Evolutionary conservation across 1,284 basidiomycete species (phyloP).

Genomic region (Agaricales sp.): DNA sequence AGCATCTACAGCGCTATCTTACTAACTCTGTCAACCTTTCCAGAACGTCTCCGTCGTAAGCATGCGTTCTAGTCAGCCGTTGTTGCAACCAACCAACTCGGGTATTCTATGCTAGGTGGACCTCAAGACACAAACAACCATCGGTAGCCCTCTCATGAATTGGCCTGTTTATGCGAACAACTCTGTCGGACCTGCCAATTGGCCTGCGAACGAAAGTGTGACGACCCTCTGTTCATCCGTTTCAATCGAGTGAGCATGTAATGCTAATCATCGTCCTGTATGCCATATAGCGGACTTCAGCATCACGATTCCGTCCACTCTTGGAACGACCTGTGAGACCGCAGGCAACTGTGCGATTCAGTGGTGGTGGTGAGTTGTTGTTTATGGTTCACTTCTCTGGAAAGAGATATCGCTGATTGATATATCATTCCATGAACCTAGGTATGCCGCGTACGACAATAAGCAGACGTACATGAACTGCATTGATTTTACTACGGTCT

Average conservation of each 20-base stretch:
- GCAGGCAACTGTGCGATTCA: constrained; percentile 25
- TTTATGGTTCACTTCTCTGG: neutral
- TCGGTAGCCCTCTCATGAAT: constrained; percentile 22
- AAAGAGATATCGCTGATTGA: too few species aligned
- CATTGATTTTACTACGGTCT: constrained; percentile 15
- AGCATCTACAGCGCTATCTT: too few species aligned
- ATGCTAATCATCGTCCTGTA: neutral
- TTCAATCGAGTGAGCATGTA: neutral
- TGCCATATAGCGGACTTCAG: constrained; percentile 21
- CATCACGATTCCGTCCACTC: constrained; percentile 23
- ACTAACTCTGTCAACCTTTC: too few species aligned
- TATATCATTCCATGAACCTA: neutral
- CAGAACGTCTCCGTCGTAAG: constrained; percentile 23
- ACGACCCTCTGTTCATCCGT: neutral
- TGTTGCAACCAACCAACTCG: too few species aligned
- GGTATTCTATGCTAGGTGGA: too few species aligned
- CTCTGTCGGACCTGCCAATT: constrained; percentile 20
- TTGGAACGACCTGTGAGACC: constrained; percentile 19
- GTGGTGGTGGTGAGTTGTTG: constrained; percentile 23
- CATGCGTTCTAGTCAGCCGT: neutral
- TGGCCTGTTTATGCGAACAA: constrained; percentile 27
- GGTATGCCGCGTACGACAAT: constrained; percentile 8
- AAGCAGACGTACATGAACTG: constrained; percentile 16
- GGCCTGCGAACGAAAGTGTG: constrained; percentile 25
- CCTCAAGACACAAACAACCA: constrained; percentile 18